These are phyloP conservation scores for Neonectria magnoliae DNA, from an alignment of 2,329 filamentous ascomycete genomes.

Conservation along the genomic window DNA sequence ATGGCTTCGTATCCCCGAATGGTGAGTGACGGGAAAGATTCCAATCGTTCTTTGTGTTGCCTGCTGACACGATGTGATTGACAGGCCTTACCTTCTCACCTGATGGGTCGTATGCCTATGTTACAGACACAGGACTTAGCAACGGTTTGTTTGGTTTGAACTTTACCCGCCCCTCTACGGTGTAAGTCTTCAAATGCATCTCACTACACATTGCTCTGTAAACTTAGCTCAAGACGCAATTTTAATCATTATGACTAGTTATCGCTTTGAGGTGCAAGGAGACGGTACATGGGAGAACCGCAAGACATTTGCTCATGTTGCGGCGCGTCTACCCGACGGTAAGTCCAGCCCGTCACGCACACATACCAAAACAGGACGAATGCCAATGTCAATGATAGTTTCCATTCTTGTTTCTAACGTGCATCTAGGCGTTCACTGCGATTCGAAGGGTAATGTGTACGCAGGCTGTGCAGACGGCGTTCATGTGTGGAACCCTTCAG, in stretches of 20 bases:
- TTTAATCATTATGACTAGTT: not conserved
- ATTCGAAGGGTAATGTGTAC: constrained; percentile 66
- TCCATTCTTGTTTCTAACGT: too few relatives aligned
- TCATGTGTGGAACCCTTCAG: constrained; percentile 58
- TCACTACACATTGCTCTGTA: too few relatives aligned
- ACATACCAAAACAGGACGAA: not conserved
- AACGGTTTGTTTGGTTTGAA: constrained; percentile 55
- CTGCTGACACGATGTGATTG: not conserved
- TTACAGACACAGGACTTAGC: constrained; percentile 64
- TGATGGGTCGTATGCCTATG: constrained; percentile 61
- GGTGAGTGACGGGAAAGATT: constrained; percentile 44
- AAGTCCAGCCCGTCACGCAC: not conserved
- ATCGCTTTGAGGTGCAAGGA: constrained; percentile 51
- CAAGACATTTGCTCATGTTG: constrained; percentile 65
- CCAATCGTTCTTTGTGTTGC: not conserved
- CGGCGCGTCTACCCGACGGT: constrained; percentile 68
- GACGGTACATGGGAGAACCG: constrained; percentile 60
- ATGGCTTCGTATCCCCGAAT: constrained; percentile 66
- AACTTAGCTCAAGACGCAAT: too few relatives aligned
- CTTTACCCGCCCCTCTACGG: constrained; percentile 53
- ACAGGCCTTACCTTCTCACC: constrained; percentile 66
- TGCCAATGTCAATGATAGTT: not conserved
- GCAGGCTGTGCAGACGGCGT: constrained; percentile 60
- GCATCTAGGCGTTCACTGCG: constrained; percentile 60
- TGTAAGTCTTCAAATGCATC: constrained; percentile 35